Evolutionary conservation across 768 basidiomycete species (phyloP).

Genomic region (Tylopilus subfusipes): DNA sequence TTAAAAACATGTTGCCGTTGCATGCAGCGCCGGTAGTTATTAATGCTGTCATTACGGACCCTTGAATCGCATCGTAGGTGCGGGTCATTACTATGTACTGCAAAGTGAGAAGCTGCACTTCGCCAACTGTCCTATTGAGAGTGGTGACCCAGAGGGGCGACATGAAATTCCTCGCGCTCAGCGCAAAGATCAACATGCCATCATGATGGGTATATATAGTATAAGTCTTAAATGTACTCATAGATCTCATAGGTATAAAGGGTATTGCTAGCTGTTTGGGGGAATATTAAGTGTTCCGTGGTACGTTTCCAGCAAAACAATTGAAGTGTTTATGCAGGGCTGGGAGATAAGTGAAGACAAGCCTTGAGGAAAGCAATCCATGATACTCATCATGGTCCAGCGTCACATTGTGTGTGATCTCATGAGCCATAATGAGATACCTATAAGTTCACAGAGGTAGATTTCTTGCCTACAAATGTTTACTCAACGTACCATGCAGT

Average conservation of each 20-base stretch:
- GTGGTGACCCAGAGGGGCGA: too few species aligned
- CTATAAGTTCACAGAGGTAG: conserved; percentile 7
- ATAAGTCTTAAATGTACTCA: not conserved
- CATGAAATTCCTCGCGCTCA: too few species aligned
- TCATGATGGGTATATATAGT: not conserved
- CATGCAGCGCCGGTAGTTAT: too few species aligned
- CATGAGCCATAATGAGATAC: conserved; percentile 30
- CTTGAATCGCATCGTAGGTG: too few species aligned
- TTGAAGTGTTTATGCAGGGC: not conserved
- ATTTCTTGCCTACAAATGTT: not conserved
- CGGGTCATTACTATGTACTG: too few species aligned
- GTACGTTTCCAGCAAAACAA: not conserved
- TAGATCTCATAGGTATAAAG: not conserved
- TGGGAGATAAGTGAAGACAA: conserved; percentile 9
- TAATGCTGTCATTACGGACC: too few species aligned
- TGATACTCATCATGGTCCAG: not conserved
- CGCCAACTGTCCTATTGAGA: too few species aligned
- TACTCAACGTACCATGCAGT: conserved; percentile 11
- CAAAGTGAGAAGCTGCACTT: too few species aligned
- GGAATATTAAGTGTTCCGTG: not conserved
- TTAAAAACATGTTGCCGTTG: too few species aligned
- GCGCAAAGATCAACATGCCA: not conserved
- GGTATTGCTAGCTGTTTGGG: too few species aligned
- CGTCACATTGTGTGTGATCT: conserved; percentile 24
- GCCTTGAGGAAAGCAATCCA: not conserved